Conservation (phyloP, 179 eudicot genomes). For the Gypsophila paniculata region DNA sequence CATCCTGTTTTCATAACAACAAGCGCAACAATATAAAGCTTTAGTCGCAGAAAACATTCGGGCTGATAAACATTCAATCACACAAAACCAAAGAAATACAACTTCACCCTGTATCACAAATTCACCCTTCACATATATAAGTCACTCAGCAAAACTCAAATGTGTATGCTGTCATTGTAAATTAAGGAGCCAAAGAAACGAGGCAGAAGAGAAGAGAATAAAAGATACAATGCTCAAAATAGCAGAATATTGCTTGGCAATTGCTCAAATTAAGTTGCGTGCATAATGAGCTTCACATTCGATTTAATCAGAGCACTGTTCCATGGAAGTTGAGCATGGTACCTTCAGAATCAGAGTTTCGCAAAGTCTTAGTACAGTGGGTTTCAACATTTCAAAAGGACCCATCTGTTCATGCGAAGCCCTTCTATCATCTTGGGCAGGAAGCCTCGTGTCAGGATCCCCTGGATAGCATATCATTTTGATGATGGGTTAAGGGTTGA, state of each 20-base stretch:
- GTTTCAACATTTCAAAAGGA: slow-evolving; percentile 45
- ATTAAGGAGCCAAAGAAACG: too few relatives aligned
- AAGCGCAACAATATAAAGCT: neutral
- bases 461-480: slow-evolving; percentile 5
- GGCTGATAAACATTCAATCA: neutral
- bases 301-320: neutral
- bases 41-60: neutral
- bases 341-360: slow-evolving; percentile 59
- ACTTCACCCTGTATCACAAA: too few relatives aligned
- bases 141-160: too few relatives aligned
- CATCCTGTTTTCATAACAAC: slow-evolving; percentile 48
- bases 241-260: neutral
- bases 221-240: neutral
- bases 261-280: neutral
- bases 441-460: slow-evolving; percentile 14
- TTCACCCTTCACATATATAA: too few relatives aligned
- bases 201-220: neutral
- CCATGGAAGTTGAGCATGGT: slow-evolving; percentile 21
- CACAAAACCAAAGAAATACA: slow-evolving; percentile 3
- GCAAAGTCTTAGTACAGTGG: slow-evolving; percentile 43
- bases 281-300: neutral
- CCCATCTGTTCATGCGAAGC: slow-evolving; percentile 38
- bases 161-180: too few relatives aligned
- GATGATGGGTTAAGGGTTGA: neutral
- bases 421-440: slow-evolving; percentile 27